These are phyloP conservation scores for Glycine latifolia DNA, from an alignment of 306 rosid species.

Conservation along the genomic window DNA sequence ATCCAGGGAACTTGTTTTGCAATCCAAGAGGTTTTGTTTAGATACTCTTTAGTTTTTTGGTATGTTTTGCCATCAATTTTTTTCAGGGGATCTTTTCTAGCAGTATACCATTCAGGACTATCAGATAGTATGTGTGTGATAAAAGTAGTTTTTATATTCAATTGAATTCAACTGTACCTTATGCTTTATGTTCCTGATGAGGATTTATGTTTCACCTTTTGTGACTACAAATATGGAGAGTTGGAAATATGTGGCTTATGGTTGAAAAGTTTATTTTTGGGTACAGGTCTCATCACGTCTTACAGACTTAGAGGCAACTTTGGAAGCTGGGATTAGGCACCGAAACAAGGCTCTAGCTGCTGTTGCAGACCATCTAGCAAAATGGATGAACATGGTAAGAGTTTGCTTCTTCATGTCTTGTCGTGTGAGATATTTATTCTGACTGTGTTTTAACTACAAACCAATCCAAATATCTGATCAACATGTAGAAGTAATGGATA, in stretches of 20 bases:
- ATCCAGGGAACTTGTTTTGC: constrained; percentile 22
- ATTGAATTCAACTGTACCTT: constrained; percentile 1
- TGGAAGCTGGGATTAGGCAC: constrained; percentile 92
- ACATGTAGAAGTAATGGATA: constrained; percentile 15
- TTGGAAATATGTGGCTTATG: constrained; percentile 14
- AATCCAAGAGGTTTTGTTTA: constrained; percentile 20
- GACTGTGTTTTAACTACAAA: constrained; percentile 29
- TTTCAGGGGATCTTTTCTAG: constrained; percentile 16
- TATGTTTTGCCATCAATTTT: constrained; percentile 9
- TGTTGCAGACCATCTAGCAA: constrained; percentile 69
- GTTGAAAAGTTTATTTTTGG: constrained; percentile 34
- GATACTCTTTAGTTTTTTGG: constrained; percentile 26
- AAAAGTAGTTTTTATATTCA: constrained; percentile 17
- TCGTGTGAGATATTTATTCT: constrained; percentile 37
- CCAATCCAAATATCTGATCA: constrained; percentile 32
- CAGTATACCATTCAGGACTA: constrained; percentile 37
- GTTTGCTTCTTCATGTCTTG: constrained; percentile 34
- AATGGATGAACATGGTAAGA: constrained; percentile 93
- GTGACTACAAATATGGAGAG: constrained; percentile 23
- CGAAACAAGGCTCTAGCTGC: constrained; percentile 91
- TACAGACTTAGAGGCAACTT: constrained; percentile 85
- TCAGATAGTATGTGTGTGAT: background rate
- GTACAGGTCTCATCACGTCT: constrained; percentile 89
- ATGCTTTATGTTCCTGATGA: constrained; percentile 33
- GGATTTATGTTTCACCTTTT: constrained; percentile 19